Evolutionary conservation across 208 protist species (phyloP).

Genomic region (Crithidia acanthocephali): DNA sequence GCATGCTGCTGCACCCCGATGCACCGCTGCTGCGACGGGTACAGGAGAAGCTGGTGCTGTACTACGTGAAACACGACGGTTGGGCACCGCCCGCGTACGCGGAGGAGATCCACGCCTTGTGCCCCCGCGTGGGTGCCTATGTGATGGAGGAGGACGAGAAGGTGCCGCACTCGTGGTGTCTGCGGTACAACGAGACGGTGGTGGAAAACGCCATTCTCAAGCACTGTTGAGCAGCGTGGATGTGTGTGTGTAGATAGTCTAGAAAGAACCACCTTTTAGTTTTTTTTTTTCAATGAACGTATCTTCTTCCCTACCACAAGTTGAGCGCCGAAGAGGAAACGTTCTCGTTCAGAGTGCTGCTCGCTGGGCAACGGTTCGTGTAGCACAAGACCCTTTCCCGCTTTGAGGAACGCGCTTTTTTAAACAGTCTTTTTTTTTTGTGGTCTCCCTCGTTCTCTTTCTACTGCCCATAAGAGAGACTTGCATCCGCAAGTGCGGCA

Average conservation of each 20-base stretch:
- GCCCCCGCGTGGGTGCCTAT: constrained; percentile 40
- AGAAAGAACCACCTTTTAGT: no score
- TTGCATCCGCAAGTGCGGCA: no score
- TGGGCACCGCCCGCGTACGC: constrained; percentile 57
- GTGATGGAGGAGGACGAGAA: constrained; percentile 52
- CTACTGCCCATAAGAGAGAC: no score
- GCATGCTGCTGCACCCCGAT: constrained; percentile 56
- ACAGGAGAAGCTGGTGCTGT: constrained; percentile 67
- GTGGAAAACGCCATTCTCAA: constrained; percentile 54
- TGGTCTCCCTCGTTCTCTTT: no score
- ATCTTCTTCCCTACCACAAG: no score
- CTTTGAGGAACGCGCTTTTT: no score
- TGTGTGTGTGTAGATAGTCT: not conserved
- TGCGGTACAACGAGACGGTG: constrained; percentile 54
- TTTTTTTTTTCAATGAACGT: no score
- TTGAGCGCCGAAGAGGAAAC: no score
- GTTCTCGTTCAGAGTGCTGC: no score
- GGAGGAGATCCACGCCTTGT: constrained; percentile 49
- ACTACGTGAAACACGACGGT: constrained; percentile 65
- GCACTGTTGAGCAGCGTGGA: constrained; percentile 12
- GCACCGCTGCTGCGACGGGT: constrained; percentile 39
- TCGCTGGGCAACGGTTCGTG: no score
- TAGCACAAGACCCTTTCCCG: no score
- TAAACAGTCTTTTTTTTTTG: no score
- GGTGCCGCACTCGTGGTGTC: constrained; percentile 76